A percentile compares a stretch with the other conserved stretches of the same genome.
Conservation (phyloP, 768 basidiomycete genomes). For the Chiua virens region DNA sequence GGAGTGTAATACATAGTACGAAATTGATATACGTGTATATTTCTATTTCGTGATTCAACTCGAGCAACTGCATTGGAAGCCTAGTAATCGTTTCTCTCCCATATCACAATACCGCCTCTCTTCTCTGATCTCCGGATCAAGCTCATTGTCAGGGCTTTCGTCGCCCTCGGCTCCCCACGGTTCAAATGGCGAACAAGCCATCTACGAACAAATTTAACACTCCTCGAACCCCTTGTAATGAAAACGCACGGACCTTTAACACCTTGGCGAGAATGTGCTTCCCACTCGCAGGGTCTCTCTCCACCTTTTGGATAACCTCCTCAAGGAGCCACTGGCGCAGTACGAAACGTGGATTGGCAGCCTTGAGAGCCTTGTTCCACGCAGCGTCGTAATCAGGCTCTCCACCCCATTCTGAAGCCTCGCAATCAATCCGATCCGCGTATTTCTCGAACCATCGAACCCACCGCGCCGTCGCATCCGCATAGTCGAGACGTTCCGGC, state of each 20-base stretch:
- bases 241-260: constrained; percentile 56
- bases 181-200: constrained; percentile 86
- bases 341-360: constrained; percentile 87
- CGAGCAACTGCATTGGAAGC: constrained; percentile 94
- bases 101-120: constrained; percentile 77
- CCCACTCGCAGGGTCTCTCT: constrained; percentile 61
- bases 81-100: constrained; percentile 73
- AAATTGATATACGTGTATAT: neutral
- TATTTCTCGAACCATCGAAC: constrained; percentile 65
- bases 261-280: constrained; percentile 76
- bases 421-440: constrained; percentile 54
- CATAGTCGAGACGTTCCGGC: constrained; percentile 42
- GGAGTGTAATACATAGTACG: no score
- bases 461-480: constrained; percentile 52
- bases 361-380: constrained; percentile 50
- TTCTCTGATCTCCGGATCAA: constrained; percentile 61
- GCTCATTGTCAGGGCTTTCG: constrained; percentile 40
- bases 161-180: constrained; percentile 80
- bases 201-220: constrained; percentile 43
- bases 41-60: constrained; percentile 45
- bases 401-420: constrained; percentile 46
- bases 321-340: constrained; percentile 95
- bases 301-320: constrained; percentile 80
- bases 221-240: neutral
- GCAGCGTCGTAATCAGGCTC: constrained; percentile 42